Conservation (phyloP, 441 rosid genomes). For the Mallotus japonicus region DNA sequence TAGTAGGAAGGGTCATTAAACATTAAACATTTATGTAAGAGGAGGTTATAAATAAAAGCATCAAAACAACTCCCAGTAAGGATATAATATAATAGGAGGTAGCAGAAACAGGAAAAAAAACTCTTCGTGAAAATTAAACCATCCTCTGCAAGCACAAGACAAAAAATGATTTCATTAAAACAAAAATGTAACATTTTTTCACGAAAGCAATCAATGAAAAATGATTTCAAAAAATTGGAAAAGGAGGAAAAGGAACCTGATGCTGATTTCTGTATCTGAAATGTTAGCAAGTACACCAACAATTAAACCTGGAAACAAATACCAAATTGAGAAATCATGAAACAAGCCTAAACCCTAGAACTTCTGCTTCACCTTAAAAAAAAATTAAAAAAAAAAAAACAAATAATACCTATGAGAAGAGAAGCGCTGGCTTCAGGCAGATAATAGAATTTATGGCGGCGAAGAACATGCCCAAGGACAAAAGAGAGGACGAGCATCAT, state of each 20-base stretch:
- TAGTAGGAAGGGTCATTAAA: slow-evolving; percentile 3
- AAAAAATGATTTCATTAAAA: not conserved
- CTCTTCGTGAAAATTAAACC: slow-evolving; percentile 99
- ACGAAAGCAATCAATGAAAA: slow-evolving; percentile 4
- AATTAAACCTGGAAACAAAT: slow-evolving; percentile 54
- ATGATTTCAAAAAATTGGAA: not conserved
- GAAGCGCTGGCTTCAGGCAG: slow-evolving; percentile 99
- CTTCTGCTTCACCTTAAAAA: not conserved
- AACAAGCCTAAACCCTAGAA: not conserved
- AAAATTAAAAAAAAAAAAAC: not conserved
- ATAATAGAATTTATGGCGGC: slow-evolving; percentile 92
- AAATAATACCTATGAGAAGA: slow-evolving; percentile 68
- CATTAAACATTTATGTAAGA: not conserved
- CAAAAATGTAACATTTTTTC: too few relatives aligned
- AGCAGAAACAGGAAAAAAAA: slow-evolving; percentile 91
- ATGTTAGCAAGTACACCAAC: slow-evolving; percentile 94
- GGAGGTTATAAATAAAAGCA: slow-evolving; percentile 6
- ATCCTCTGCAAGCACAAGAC: slow-evolving; percentile 51
- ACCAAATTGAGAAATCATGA: not conserved
- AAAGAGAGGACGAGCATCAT: slow-evolving; percentile 99
- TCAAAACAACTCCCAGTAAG: slow-evolving; percentile 26
- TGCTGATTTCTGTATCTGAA: slow-evolving; percentile 85
- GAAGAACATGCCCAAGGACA: slow-evolving; percentile 94
- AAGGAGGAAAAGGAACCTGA: slow-evolving; percentile 47
- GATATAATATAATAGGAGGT: slow-evolving; percentile 99